Evolutionary conservation across 2,329 filamentous ascomycete genomes (phyloP), one percentile per base, ranked within the genome.

Genomic region (Colletotrichum acutatum): DNA sequence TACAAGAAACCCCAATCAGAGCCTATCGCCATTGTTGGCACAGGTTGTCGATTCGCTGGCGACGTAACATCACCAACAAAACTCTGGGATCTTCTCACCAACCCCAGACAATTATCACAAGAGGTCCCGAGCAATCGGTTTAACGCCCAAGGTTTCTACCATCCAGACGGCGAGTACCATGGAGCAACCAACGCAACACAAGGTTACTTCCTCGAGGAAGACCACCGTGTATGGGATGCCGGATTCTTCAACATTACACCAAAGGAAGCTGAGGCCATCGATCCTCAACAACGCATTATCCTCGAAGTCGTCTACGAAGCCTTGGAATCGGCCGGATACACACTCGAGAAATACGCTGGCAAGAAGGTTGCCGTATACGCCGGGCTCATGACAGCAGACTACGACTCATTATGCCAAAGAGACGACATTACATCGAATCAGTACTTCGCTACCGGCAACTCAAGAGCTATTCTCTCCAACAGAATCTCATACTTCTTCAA

Each of bases 401-500:
- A 81, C 59, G 75, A 78, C 53, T 74, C 78, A 37, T 71, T 80
- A 14, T 75, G 76, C 12, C 64, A 78, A 7, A 72, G 77, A 5
- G 79, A 81, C 59, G 76, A 75, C 3, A 77, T 79, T 24, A 71
- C 75, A 26, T 68, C 76, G 11, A 78, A 77, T 2, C 76, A 77
- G 12, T 80, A 80, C 59, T 80, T 80, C 32, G 78, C 78, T 2
- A 83, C 81, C 0, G 83, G 83, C 3, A 80, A 77, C 54, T 80
- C 78, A 24, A 75, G 76, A 30, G 77, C 80, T 14, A 82, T 84
- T 37, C 74, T 83, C 66, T 79, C 83, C 1, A 85, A 85, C 73
- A 78, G 84, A 1, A 79, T 86, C 42, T 84, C 82, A 1, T 84
- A 83, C 69, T 82, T 83, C 70, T 82, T 85, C 62, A 82, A 85